phyloP scores from a whole-genome alignment of 2,329 filamentous ascomycete genomes.

The Onygena corvina region DNA sequence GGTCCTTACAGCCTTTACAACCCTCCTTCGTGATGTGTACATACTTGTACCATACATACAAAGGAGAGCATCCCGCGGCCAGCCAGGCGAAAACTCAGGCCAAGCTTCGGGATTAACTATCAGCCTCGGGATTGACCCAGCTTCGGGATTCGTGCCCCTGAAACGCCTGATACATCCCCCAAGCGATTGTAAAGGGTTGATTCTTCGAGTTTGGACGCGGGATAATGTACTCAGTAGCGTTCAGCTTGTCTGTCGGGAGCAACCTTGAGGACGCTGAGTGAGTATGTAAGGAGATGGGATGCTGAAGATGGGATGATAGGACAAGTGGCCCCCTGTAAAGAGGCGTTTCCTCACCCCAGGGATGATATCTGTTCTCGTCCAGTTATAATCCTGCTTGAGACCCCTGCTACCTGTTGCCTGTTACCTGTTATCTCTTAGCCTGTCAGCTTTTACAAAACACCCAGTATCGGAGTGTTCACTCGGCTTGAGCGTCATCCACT shows the following conservation, averaged over 20 bases:
- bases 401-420: too few relatives aligned
- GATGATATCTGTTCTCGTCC: background rate
- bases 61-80: too few relatives aligned
- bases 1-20: too few relatives aligned
- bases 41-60: background rate
- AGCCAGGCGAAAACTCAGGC: too few relatives aligned
- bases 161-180: background rate
- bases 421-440: background rate
- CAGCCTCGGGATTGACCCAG: background rate
- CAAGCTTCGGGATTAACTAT: too few relatives aligned
- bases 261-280: too few relatives aligned
- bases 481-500: background rate
- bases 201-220: too few relatives aligned
- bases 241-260: background rate
- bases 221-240: background rate
- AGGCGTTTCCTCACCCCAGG: background rate
- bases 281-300: too few relatives aligned
- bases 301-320: too few relatives aligned
- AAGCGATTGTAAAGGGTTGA: too few relatives aligned
- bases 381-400: background rate
- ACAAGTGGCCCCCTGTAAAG: background rate
- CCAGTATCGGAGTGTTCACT: background rate
- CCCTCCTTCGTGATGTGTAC: too few relatives aligned
- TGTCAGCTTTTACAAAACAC: background rate
- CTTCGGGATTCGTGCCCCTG: background rate